Percentiles rank a stretch among this genome's conserved stretches.
These are phyloP conservation scores for Xeromyces bisporus DNA, from an alignment of 495 filamentous ascomycete genomes.

Conservation along the genomic window DNA sequence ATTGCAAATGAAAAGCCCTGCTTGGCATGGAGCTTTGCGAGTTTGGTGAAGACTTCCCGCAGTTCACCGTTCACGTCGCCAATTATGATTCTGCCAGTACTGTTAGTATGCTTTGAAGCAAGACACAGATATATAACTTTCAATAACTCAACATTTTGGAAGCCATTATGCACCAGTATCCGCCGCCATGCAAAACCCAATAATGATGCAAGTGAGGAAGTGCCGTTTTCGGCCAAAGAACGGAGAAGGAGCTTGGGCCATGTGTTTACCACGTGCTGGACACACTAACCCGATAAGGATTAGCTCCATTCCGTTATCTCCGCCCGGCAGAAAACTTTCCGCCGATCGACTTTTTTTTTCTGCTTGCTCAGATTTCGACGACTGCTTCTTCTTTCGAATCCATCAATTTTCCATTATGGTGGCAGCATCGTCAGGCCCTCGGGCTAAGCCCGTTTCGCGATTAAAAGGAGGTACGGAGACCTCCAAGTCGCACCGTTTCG, in stretches of 20 bases:
- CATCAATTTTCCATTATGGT: conserved; percentile 25
- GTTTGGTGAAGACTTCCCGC: conserved; percentile 54
- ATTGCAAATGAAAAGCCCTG: conserved; percentile 75
- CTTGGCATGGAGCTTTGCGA: conserved; percentile 62
- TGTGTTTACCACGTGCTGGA: conserved; percentile 13
- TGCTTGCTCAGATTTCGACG: conserved; percentile 11
- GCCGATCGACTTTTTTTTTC: conserved; percentile 32
- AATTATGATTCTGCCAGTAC: conserved; percentile 49
- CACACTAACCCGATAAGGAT: conserved; percentile 2
- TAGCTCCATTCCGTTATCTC: conserved; percentile 9
- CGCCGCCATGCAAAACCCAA: no score
- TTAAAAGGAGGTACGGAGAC: conserved; percentile 49
- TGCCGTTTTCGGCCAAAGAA: conserved; percentile 7
- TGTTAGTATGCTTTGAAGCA: conserved; percentile 2
- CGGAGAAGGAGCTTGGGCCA: conserved; percentile 21
- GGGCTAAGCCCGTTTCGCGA: conserved; percentile 45
- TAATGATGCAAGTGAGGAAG: conserved; percentile 1
- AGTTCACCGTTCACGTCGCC: conserved; percentile 66
- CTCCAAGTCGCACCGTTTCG: conserved; percentile 69
- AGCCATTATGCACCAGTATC: conserved; percentile 42
- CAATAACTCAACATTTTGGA: conserved; percentile 48
- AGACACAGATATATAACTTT: conserved; percentile 13
- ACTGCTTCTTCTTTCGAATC: conserved; percentile 13
- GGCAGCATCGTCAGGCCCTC: conserved; percentile 44
- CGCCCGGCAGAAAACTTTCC: conserved; percentile 19